Base-by-base conservation (phyloP, 305 asterid genomes). In the Ilex paraguariensis region DNA sequence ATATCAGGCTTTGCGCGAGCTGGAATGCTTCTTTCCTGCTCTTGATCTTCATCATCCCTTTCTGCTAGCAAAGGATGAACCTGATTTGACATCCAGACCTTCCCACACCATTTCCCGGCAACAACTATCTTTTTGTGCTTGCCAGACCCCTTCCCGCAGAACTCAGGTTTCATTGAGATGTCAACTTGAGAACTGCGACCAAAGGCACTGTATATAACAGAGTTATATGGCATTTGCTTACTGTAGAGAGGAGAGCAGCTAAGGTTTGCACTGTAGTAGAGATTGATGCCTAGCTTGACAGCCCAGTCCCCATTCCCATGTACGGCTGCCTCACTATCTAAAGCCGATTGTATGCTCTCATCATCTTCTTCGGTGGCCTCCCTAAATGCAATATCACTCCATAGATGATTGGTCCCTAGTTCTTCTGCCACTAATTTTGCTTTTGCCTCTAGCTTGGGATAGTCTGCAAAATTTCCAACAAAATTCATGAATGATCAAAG, bases 31-130 rank as follows among this genome's bases (percentile, higher is more conserved):
- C 63, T 64, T 50, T 64, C 78, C 68, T 45, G 73, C 70, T 74
- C 84, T 42, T 57, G 68, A 61, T 81, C 88, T 56, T 80, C 84
- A 14, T 28, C 59, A 70, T 73, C 86, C 65, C 73, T 76, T 56
- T 83, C 81, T 61, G 81, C 82, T 40, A 94, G 77, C 73, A 86
- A 68, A 5, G 95, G 95, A 64, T 94, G 99, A 72, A 81, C 95
- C 72, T 91, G 99, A 74, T 74, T 85, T 5, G 97, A 85, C 96
- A 81, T 88, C 99, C 99, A 94, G 60, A 94, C 91, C 82, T 84
- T 91, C 51, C 99, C 99, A 59, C 99, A 94, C 99, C 99, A 94
- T 79, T 88, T 94, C 54, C 99, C 99, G 63, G 94, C 96, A 78
- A 91, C 96, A 52, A 74, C 68, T 39, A 75, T 66, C 88, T 82